A percentile compares a stretch with the other conserved stretches of the same genome.
Evolutionary conservation across 2,329 filamentous ascomycete genomes (phyloP).

Genomic region (Curvularia lunata): DNA sequence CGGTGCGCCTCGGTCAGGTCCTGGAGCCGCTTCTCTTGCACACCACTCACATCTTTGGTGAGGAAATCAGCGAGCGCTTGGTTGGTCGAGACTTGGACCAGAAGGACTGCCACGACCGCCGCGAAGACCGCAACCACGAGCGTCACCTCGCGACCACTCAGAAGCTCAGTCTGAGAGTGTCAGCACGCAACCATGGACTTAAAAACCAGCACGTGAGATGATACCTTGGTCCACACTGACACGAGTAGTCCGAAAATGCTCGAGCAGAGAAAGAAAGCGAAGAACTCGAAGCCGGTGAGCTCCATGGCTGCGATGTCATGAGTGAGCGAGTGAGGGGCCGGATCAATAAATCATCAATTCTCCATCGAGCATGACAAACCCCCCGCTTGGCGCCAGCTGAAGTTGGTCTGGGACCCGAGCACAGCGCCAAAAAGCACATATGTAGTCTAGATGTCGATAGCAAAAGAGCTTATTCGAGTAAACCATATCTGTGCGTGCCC

Average conservation of each 20-base stretch:
- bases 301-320: slow-evolving; percentile 11
- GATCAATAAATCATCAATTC: neutral
- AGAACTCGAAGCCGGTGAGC: slow-evolving; percentile 15
- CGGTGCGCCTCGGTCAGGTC: slow-evolving; percentile 19
- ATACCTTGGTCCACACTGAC: slow-evolving; percentile 11
- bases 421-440: neutral
- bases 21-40: slow-evolving; percentile 12
- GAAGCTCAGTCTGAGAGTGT: slow-evolving; percentile 11
- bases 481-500: neutral
- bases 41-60: neutral
- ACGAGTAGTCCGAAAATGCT: slow-evolving; percentile 14
- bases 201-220: neutral
- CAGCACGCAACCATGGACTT: neutral
- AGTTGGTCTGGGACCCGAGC: neutral
- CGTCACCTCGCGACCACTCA: slow-evolving; percentile 17
- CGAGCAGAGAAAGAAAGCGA: slow-evolving; percentile 19
- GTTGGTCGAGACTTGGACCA: slow-evolving; percentile 2
- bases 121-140: slow-evolving; percentile 16
- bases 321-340: neutral
- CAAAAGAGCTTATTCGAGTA: neutral
- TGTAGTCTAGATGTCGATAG: too few relatives aligned
- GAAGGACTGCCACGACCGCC: slow-evolving; percentile 1
- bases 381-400: slow-evolving; percentile 11
- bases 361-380: neutral
- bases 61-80: slow-evolving; percentile 11